These are phyloP conservation scores for Penicillium sp. DNA, from an alignment of 2,329 filamentous ascomycete genomes.

Conservation along the genomic window DNA sequence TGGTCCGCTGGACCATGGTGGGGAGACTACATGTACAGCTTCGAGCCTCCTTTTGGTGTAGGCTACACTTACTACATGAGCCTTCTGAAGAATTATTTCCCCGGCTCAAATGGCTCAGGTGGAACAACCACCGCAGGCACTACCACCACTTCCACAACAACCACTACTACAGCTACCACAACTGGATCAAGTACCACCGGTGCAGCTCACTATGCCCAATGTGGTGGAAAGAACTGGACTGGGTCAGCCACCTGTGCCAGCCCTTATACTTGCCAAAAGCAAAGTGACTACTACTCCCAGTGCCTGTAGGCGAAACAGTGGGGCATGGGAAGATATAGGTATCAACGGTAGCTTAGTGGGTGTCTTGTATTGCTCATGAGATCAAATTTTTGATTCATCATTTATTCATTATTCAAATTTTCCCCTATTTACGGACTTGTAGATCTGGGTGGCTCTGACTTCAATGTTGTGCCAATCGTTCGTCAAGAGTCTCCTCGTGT, in stretches of 20 bases:
- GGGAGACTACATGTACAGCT: slow-evolving; percentile 41
- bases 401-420: neutral
- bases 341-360: neutral
- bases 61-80: slow-evolving; percentile 32
- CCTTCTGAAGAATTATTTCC: slow-evolving; percentile 20
- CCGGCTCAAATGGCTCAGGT: neutral
- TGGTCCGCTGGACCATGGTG: slow-evolving; percentile 63
- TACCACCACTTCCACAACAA: slow-evolving; percentile 3
- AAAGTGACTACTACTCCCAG: slow-evolving; percentile 41
- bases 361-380: neutral
- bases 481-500: too few species aligned
- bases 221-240: slow-evolving; percentile 36
- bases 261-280: slow-evolving; percentile 34
- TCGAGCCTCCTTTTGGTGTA: slow-evolving; percentile 34
- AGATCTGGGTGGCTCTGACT: neutral
- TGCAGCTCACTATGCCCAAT: slow-evolving; percentile 28
- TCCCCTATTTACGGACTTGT: neutral
- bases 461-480: neutral
- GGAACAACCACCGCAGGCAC: slow-evolving; percentile 4
- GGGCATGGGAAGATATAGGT: too few species aligned
- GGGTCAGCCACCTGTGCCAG: slow-evolving; percentile 34
- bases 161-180: slow-evolving; percentile 3
- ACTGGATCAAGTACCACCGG: neutral
- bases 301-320: slow-evolving; percentile 25
- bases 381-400: neutral